Evolutionary conservation across 305 asterid species (phyloP), one percentile per base, ranked within the genome.

Genomic region (Solanum hybrid): DNA sequence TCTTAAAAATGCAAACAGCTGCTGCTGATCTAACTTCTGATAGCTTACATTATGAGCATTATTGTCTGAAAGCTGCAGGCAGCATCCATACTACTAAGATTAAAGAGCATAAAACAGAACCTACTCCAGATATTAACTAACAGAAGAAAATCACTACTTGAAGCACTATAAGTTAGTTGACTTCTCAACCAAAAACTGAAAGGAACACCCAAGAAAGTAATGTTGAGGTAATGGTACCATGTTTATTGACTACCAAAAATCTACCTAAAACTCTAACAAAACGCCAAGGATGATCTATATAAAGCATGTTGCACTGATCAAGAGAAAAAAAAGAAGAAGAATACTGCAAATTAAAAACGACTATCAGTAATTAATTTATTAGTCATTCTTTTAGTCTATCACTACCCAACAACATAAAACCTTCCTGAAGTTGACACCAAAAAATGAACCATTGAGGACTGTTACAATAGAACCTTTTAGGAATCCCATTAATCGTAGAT

Each of bases 1-100:
- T 94, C 93, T 94, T 89, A 97, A 92, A 90, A 97, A 92, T 87
- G 94, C 92, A 91, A 94, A 79, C 89, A 98, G 91, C 91, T 94
- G 99, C 89, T 90, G 93, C 93, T 95, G 93, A 91, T 98, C 97
- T 57, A 96, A 92, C 90, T 91, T 93, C 89, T 86, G 61, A 86
- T 94, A 92, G 89, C 92, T 92, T 90, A 90, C 83, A 88, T 92
- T 91, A 86, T 89, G 91, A 3, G 91, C 90, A 91, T 93, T 93
- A 92, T 91, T 88, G 89, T 93, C 98, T 73, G 84, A 40, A 94
- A 98, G 92, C 99, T 98, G 98, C 93, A 96, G 87, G 98, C 93
- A 96, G 86, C 92, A 92, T 64, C 74, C 86, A 79, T 34, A 76
- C 75, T 46, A 88, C 46, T 20, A 85, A 91, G 90, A 85, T 85